Conservation (phyloP, 2,329 filamentous ascomycete genomes). For the Fusarium sp. region DNA sequence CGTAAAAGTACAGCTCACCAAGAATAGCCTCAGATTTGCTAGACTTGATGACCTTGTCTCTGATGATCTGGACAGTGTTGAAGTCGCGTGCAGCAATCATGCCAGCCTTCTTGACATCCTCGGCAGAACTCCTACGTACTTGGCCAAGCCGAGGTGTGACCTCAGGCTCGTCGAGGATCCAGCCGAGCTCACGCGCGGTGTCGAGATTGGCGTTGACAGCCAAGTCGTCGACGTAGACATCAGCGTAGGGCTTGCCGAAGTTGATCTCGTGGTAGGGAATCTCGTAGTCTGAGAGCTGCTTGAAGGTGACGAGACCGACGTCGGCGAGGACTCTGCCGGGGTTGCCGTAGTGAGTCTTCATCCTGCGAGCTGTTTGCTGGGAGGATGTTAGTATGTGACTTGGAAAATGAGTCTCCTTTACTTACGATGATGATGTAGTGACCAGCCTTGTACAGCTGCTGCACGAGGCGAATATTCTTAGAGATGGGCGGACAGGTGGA, state of each 20-base stretch:
- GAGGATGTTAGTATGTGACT: accelerated
- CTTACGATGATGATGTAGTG: constrained; percentile 1
- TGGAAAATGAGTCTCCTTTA: neutral
- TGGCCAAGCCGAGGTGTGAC: neutral
- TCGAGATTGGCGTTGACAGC: neutral
- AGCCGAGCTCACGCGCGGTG: neutral
- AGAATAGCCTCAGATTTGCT: neutral
- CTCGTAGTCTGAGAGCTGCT: neutral
- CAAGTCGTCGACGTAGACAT: neutral
- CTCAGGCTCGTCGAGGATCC: neutral
- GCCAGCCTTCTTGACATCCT: neutral
- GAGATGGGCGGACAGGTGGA: neutral
- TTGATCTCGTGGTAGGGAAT: neutral
- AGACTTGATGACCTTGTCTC: neutral
- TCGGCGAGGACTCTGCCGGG: neutral
- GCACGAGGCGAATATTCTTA: neutral
- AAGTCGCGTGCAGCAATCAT: neutral
- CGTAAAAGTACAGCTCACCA: neutral
- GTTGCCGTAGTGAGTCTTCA: neutral
- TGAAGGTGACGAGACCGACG: neutral
- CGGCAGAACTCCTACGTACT: neutral
- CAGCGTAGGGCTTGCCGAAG: neutral
- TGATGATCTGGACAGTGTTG: neutral
- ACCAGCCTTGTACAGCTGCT: neutral
- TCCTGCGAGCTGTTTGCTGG: neutral